Conservation (phyloP, 495 filamentous ascomycete genomes). For the Neurospora sp. region DNA sequence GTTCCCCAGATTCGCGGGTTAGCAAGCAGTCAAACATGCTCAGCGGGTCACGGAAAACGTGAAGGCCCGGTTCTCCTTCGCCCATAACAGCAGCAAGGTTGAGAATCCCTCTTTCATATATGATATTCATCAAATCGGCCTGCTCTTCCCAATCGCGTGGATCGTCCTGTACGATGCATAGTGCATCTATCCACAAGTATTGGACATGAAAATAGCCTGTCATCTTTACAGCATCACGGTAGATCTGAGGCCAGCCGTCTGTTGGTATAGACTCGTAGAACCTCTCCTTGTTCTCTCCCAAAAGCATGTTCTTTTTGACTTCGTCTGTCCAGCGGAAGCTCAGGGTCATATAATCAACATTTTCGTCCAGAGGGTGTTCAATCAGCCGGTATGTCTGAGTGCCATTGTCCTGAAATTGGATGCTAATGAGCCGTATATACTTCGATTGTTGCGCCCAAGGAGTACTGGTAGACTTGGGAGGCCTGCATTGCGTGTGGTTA, state of each 20-base stretch:
- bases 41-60: background rate
- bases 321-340: too few species aligned
- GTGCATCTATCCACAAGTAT: background rate
- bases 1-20: too few species aligned
- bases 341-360: too few species aligned
- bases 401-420: too few species aligned
- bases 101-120: background rate
- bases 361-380: too few species aligned
- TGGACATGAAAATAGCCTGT: accelerated
- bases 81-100: background rate
- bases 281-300: background rate
- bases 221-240: background rate
- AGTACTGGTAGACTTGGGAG: too few species aligned
- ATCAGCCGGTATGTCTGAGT: too few species aligned
- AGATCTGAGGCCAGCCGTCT: background rate
- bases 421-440: too few species aligned
- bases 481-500: too few species aligned
- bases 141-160: background rate
- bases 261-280: background rate
- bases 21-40: too few species aligned
- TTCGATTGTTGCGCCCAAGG: too few species aligned
- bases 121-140: background rate
- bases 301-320: too few species aligned
- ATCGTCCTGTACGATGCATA: background rate
- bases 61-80: background rate